Conservation (phyloP, 139 green algal genomes). For the Chlamydomonas sp. region DNA sequence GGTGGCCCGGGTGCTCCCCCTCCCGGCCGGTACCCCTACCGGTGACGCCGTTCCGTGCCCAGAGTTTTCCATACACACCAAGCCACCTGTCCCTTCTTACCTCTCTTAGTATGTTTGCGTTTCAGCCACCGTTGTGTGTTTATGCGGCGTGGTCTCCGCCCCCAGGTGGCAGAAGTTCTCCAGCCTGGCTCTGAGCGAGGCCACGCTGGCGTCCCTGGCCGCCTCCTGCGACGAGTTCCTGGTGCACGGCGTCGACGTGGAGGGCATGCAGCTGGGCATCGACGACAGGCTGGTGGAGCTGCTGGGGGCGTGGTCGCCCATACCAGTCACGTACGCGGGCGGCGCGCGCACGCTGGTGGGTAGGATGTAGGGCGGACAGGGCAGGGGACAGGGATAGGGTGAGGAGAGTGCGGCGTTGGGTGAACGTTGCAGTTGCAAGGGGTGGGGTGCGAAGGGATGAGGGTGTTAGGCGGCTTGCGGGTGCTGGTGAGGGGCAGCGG, state of each 20-base stretch:
- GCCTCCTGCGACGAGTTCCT: slow-evolving; percentile 94
- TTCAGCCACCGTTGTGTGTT: background rate
- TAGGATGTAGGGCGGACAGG: background rate
- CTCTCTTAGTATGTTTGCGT: background rate
- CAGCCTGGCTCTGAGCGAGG: slow-evolving; percentile 60
- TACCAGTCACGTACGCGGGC: slow-evolving; percentile 96
- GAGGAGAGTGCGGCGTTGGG: too few species aligned
- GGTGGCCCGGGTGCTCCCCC: too few species aligned
- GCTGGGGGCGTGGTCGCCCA: slow-evolving; percentile 75
- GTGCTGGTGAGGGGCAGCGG: too few species aligned
- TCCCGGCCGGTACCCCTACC: too few species aligned
- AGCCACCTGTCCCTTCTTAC: background rate
- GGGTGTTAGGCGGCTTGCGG: too few species aligned
- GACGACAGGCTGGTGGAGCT: slow-evolving; percentile 94
- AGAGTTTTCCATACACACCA: too few species aligned
- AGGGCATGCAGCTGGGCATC: slow-evolving; percentile 97
- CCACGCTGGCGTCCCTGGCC: slow-evolving; percentile 76
- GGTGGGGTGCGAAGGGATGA: too few species aligned
- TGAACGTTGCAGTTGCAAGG: too few species aligned
- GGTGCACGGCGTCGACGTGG: slow-evolving; percentile 98
- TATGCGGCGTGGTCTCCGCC: background rate
- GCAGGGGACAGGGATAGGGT: background rate
- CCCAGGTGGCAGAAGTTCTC: slow-evolving; percentile 83
- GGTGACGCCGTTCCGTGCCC: too few species aligned
- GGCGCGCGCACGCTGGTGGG: slow-evolving; percentile 87